A percentile compares a stretch with the other conserved stretches of the same genome.
These are phyloP conservation scores for Blastobotrys aristatus DNA, from an alignment of 1,139 yeast genomes.

Conservation along the genomic window DNA sequence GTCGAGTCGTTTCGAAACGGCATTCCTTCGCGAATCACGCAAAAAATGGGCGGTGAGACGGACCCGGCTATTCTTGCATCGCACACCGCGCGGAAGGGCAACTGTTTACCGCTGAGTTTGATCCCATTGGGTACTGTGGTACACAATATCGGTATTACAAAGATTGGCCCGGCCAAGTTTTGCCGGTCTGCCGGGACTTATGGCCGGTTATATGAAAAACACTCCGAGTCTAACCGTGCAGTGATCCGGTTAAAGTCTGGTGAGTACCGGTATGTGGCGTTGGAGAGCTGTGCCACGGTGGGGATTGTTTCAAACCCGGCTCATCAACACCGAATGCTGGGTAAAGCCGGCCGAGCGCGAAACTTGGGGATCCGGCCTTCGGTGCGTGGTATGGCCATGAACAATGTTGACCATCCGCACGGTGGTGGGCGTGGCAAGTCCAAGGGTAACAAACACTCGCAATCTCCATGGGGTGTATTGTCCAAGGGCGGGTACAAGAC, in stretches of 20 bases:
- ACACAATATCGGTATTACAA: constrained; percentile 78
- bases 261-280: constrained; percentile 83
- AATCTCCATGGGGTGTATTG: constrained; percentile 93
- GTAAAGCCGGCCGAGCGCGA: constrained; percentile 96
- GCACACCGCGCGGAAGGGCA: constrained; percentile 86
- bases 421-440: constrained; percentile 99
- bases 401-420: constrained; percentile 95
- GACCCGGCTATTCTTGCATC: constrained; percentile 91
- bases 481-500: constrained; percentile 93
- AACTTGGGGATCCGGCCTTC: constrained; percentile 91
- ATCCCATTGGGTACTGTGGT: constrained; percentile 89
- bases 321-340: constrained; percentile 82
- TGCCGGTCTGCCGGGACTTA: constrained; percentile 94
- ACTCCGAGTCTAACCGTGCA: constrained; percentile 66
- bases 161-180: constrained; percentile 80
- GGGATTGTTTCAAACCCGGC: constrained; percentile 95
- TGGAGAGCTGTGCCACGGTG: constrained; percentile 88
- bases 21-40: constrained; percentile 68
- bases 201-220: constrained; percentile 80
- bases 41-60: constrained; percentile 76
- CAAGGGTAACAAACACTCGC: constrained; percentile 89
- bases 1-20: constrained; percentile 89
- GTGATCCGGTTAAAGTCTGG: constrained; percentile 82
- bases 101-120: constrained; percentile 88
- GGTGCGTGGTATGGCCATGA: constrained; percentile 98